A percentile compares a stretch with the other conserved stretches of the same genome.
These are phyloP conservation scores for Paracoccidioides lutzii DNA, from an alignment of 2,329 filamentous ascomycete species.

Conservation along the genomic window DNA sequence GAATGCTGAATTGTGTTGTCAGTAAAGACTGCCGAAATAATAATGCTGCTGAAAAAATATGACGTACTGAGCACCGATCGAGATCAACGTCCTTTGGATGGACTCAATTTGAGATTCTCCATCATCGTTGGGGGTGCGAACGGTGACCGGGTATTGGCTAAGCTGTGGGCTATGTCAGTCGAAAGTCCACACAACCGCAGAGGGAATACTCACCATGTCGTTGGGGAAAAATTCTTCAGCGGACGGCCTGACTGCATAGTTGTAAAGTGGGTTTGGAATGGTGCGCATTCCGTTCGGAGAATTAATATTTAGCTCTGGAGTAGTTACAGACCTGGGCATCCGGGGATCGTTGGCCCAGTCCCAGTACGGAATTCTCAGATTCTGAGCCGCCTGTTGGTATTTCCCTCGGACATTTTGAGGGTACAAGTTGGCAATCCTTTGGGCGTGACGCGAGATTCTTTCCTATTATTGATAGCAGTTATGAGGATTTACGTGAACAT, in stretches of 20 bases:
- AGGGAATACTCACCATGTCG: conserved; percentile 8
- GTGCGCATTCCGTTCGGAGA: conserved; percentile 27
- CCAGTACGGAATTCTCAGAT: conserved; percentile 38
- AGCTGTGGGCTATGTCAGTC: conserved; percentile 6
- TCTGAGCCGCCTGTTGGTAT: conserved; percentile 34
- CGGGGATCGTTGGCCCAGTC: conserved; percentile 33
- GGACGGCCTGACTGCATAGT: conserved; percentile 24
- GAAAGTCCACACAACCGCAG: neutral
- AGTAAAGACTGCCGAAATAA: neutral
- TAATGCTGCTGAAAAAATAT: neutral
- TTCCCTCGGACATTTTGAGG: conserved; percentile 34
- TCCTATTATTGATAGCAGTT: conserved; percentile 17
- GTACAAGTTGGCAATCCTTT: conserved; percentile 28
- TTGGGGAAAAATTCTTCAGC: conserved; percentile 13
- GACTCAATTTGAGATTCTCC: conserved; percentile 10
- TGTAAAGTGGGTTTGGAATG: conserved; percentile 36
- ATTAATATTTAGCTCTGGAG: conserved; percentile 30
- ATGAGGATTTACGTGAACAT: neutral
- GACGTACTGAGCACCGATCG: conserved; percentile 15
- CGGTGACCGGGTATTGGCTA: conserved; percentile 8
- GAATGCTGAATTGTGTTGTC: conserved; percentile 10
- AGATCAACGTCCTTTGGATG: conserved; percentile 10
- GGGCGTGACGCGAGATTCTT: conserved; percentile 27
- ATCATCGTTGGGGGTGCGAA: conserved; percentile 11
- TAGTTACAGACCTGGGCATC: conserved; percentile 26